Evolutionary conservation across 805 yeast genomes (phyloP), one percentile per base, ranked within the genome.

Genomic region (Yarrowia osloensis): DNA sequence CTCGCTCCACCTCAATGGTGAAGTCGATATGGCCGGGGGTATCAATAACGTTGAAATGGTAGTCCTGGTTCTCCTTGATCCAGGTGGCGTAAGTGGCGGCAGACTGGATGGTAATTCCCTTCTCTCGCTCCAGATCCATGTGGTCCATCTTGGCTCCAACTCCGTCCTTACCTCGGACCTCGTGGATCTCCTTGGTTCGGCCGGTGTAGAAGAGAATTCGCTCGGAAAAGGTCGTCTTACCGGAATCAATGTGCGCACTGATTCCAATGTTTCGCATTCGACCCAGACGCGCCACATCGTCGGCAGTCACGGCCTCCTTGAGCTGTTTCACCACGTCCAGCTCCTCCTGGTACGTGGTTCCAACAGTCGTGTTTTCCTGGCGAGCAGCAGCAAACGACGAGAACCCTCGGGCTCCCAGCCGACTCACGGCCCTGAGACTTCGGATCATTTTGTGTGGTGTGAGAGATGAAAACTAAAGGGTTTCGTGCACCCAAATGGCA

Each of bases 71-170:
- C 44, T 72, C 73, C 35, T 68, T 70, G 68, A 88, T 88, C 99
- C 99, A 95, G 61, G 96, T 88, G 82, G 98, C 94, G 81, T 90
- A 95, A 1, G 99, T 95, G 39, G 99, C 99, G 70, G 99, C 99
- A 69, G 97, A 91, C 80, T 95, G 99, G 76, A 95, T 95, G 63
- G 99, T 95, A 75, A 95, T 95, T 79, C 99, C 99, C 77, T 95
- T 95, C 79, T 95, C 99, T 77, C 99, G 87, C 80, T 95, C 99
- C 72, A 95, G 83, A 73, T 95, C 99, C 99, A 95, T 95, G 69
- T 93, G 94, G 79, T 95, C 99, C 99, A 95, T 95, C 81, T 93
- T 95, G 67, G 99, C 99, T 69, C 99, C 99, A 68, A 95, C 98
- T 71, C 92, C 88, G 77, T 95, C 99, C 74, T 95, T 86, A 57